phyloP scores from a whole-genome alignment of 345 rosid species.

The Aquilaria yunnanensis region DNA sequence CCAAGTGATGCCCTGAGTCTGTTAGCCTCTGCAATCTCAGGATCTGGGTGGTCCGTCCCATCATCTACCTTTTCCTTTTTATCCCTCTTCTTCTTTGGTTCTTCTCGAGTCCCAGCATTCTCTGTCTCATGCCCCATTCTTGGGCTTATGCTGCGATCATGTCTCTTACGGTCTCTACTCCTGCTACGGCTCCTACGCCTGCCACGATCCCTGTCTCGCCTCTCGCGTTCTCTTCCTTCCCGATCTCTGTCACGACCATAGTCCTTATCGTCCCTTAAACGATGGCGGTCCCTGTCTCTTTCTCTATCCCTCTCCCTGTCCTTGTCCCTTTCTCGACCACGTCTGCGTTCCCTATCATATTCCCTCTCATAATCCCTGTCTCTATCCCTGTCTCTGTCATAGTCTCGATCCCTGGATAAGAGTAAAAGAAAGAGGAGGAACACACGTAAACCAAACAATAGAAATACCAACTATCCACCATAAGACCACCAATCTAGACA shows the following conservation, averaged over 20 bases:
- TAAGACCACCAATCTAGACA: too few species aligned
- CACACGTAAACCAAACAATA: neutral
- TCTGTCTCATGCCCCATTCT: slow-evolving; percentile 43
- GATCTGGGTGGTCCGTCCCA: slow-evolving; percentile 83
- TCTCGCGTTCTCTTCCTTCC: slow-evolving; percentile 72
- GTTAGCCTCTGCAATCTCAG: slow-evolving; percentile 90
- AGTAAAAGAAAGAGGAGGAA: neutral
- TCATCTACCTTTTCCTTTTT: slow-evolving; percentile 73
- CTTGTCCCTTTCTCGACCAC: slow-evolving; percentile 26
- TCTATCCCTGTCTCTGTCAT: slow-evolving; percentile 47
- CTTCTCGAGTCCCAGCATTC: slow-evolving; percentile 34
- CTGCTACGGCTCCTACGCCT: slow-evolving; percentile 54
- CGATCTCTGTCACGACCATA: slow-evolving; percentile 70
- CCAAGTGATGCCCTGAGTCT: slow-evolving; percentile 72
- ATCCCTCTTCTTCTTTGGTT: slow-evolving; percentile 76
- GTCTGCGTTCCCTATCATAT: slow-evolving; percentile 16
- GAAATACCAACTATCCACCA: too few species aligned
- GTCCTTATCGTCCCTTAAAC: slow-evolving; percentile 57
- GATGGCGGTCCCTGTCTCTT: slow-evolving; percentile 64
- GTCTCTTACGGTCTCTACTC: slow-evolving; percentile 78
- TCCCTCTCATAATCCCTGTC: slow-evolving; percentile 29
- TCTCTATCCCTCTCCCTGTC: slow-evolving; percentile 52
- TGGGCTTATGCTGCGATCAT: slow-evolving; percentile 36
- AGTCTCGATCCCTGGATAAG: slow-evolving; percentile 49
- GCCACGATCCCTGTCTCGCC: slow-evolving; percentile 69